Conservation (phyloP, 345 rosid species). For the Populus simonii region DNA sequence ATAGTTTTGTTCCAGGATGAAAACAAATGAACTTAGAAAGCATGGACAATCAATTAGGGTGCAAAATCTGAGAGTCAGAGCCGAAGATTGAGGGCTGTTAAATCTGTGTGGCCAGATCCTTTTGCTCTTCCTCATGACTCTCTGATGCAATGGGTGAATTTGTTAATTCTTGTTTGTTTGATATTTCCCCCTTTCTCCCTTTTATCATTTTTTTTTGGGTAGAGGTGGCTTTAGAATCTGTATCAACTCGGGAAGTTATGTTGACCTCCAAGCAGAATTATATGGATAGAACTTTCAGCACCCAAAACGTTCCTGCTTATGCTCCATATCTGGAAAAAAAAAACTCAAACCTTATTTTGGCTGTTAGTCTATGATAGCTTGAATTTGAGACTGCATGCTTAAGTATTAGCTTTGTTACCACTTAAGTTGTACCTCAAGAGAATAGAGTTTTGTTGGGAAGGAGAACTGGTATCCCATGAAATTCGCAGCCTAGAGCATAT, state of each 20-base stretch:
- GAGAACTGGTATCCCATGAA: neutral
- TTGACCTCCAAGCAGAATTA: slow-evolving; percentile 34
- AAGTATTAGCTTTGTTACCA: neutral
- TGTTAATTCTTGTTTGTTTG: slow-evolving; percentile 55
- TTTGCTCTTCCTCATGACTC: slow-evolving; percentile 38
- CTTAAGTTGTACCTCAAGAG: neutral
- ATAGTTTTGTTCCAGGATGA: slow-evolving; percentile 16
- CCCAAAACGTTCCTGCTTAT: slow-evolving; percentile 22
- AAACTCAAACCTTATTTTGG: slow-evolving; percentile 13
- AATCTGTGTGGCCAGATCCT: slow-evolving; percentile 15
- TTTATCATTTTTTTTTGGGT: slow-evolving; percentile 27
- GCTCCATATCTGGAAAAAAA: slow-evolving; percentile 18
- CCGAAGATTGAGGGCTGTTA: slow-evolving; percentile 15
- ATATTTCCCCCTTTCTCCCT: slow-evolving; percentile 11
- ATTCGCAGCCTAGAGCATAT: neutral
- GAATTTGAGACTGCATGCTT: neutral
- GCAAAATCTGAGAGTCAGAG: slow-evolving; percentile 28
- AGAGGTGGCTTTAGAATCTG: slow-evolving; percentile 52
- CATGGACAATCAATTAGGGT: slow-evolving; percentile 1
- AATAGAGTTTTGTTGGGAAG: neutral
- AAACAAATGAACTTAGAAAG: slow-evolving; percentile 3
- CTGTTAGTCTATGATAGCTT: slow-evolving; percentile 13
- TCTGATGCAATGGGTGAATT: slow-evolving; percentile 40
- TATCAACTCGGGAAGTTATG: slow-evolving; percentile 30
- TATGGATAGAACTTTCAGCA: slow-evolving; percentile 19